phyloP scores from a whole-genome alignment of 805 yeast genomes.

The Wickerhamiella brachini region DNA sequence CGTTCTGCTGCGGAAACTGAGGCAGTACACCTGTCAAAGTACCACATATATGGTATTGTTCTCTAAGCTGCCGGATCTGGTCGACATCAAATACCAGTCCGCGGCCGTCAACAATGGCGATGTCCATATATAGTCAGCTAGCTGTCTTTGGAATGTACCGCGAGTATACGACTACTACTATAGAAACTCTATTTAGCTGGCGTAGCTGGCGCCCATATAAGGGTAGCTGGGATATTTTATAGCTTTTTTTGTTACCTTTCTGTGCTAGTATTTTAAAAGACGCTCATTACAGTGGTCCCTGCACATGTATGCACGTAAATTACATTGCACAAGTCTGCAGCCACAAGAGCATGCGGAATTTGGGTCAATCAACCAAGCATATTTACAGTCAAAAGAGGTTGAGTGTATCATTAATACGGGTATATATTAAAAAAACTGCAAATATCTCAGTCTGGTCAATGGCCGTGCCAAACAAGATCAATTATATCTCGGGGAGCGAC shows the following conservation, averaged over 20 bases:
- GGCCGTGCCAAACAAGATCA: background rate
- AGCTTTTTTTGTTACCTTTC: no score
- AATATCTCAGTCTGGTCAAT: no score
- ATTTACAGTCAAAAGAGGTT: no score
- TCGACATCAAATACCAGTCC: conserved; percentile 48
- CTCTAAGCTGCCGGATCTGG: conserved; percentile 41
- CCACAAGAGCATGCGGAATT: no score
- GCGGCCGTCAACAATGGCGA: conserved; percentile 29
- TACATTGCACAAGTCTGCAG: background rate
- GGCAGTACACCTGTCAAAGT: conserved; percentile 73
- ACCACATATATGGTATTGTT: conserved; percentile 53
- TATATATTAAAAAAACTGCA: no score
- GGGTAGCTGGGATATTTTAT: no score
- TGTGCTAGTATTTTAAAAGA: no score
- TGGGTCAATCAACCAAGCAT: no score
- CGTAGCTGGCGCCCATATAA: no score
- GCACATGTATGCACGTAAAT: background rate
- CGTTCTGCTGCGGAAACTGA: conserved; percentile 83
- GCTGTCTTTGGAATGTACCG: background rate
- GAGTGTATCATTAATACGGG: no score
- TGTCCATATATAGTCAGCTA: conserved; percentile 18
- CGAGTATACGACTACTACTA: background rate
- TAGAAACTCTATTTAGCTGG: no score
- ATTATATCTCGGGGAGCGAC: background rate
- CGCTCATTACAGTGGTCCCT: background rate